Percentiles rank a stretch among this genome's conserved stretches.
Conservation (phyloP, 1,284 basidiomycete species). For the Leccinum fuscescens region DNA sequence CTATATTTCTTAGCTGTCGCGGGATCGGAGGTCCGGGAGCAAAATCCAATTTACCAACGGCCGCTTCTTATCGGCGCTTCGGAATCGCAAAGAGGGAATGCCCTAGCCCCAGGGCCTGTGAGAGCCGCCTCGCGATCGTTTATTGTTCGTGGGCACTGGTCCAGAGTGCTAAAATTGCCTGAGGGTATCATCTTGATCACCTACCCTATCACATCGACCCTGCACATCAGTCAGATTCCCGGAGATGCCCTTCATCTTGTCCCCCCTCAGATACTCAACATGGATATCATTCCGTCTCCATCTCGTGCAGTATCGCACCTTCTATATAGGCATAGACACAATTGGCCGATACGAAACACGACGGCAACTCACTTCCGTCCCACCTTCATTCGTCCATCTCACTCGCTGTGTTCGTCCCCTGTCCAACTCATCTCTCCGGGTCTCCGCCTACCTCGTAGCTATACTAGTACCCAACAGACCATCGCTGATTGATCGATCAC, state of each 20-base stretch:
- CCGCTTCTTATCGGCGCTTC: slow-evolving; percentile 12
- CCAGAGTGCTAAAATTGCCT: slow-evolving; percentile 23
- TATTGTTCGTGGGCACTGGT: slow-evolving; percentile 15
- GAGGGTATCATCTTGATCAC: slow-evolving; percentile 36
- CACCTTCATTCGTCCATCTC: neutral
- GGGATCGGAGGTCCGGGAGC: slow-evolving; percentile 9
- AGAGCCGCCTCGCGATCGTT: slow-evolving; percentile 18
- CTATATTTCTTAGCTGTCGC: neutral
- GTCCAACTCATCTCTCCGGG: neutral
- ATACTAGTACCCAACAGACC: neutral
- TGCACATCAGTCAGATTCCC: slow-evolving; percentile 35
- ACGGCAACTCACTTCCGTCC: slow-evolving; percentile 14
- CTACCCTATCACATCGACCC: slow-evolving; percentile 39
- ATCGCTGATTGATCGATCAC: slow-evolving; percentile 20
- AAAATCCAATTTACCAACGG: slow-evolving; percentile 1
- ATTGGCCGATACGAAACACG: slow-evolving; percentile 23
- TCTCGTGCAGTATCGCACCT: slow-evolving; percentile 24
- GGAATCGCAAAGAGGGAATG: slow-evolving; percentile 16
- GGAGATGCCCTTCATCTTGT: slow-evolving; percentile 29
- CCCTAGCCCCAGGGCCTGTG: slow-evolving; percentile 26
- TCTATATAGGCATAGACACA: slow-evolving; percentile 15
- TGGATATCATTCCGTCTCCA: slow-evolving; percentile 25
- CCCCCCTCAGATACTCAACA: slow-evolving; percentile 16
- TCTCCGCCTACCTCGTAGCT: neutral
- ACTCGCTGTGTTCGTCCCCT: slow-evolving; percentile 1